Base-by-base conservation (phyloP, 257 asterid genomes). In the Solanum piurae region DNA sequence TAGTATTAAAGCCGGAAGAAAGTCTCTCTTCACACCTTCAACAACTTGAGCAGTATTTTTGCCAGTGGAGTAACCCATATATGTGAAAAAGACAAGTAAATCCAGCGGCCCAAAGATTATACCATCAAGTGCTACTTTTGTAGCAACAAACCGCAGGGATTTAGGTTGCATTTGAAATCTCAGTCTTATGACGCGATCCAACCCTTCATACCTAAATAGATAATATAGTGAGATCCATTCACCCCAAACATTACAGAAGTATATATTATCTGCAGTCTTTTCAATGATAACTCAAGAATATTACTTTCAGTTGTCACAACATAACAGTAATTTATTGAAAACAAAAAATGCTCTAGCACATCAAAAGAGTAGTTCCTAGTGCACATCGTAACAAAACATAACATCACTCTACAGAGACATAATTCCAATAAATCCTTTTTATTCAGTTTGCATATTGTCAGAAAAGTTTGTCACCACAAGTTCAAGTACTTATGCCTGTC, bases 31-130 rank as follows among this genome's bases (percentile, higher is more conserved):
- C 69, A 95, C 98, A 66, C 93, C 98, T 88, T 95, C 98, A 86
- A 93, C 91, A 20, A 95, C 97, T 89, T 95, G 98, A 42, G 93
- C 86, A 29, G 94, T 77, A 62, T 88, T 91, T 89, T 95, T 95
- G 29, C 98, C 98, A 2, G 95, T 87, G n/a, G 98, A 91, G 87
- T 90, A 95, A 12, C 98, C 97, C 98, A 95, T 94, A 92, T 94
- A 95, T 33, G 93, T 90, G 95, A 95, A 95, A 91, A 95, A 95
- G 69, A 92, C 93, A 6, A 95, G 95, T 83, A 95, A 89, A 92
- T 94, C 98, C 79, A 95, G 11, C 31, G 98, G 98, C 86, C 98
- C 98, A 38, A 95, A 95, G 82, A 95, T 93, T 89, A 95, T 85
- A 25, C 98, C 96, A 83, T 95, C 98, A 44, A 91, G 90, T 55